Conservation (phyloP, 2,329 filamentous ascomycete species). For the Penicillium expansum region DNA sequence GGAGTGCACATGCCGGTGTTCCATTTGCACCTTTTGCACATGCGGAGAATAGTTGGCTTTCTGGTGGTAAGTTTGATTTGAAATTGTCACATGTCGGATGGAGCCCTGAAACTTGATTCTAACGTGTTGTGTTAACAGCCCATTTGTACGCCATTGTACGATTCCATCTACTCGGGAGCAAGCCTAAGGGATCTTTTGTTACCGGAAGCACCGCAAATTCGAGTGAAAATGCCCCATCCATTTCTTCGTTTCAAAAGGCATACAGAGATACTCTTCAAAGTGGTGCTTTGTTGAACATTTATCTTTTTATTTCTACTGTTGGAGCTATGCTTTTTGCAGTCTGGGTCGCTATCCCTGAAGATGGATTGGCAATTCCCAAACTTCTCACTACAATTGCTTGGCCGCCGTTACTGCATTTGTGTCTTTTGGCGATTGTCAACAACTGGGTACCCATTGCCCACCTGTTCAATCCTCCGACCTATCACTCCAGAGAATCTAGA, state of each 20-base stretch:
- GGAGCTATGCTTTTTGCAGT: slow-evolving; percentile 4
- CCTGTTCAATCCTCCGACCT: slow-evolving; percentile 18
- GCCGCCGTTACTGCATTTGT: slow-evolving; percentile 25
- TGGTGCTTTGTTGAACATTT: slow-evolving; percentile 19
- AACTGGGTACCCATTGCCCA: slow-evolving; percentile 24
- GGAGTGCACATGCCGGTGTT: slow-evolving; percentile 23
- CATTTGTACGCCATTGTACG: slow-evolving; percentile 22
- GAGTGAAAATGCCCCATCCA: slow-evolving; percentile 17
- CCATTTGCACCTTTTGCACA: slow-evolving; percentile 25
- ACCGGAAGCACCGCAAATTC: slow-evolving; percentile 30
- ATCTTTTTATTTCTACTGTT: slow-evolving; percentile 12
- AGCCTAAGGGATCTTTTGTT: slow-evolving; percentile 31
- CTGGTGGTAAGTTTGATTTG: slow-evolving; percentile 20
- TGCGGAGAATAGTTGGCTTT: slow-evolving; percentile 30
- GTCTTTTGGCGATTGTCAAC: slow-evolving; percentile 15
- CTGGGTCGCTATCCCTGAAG: background rate
- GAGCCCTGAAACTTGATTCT: background rate
- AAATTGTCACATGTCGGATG: background rate
- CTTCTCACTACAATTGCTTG: slow-evolving; percentile 20
- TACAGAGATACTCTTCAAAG: slow-evolving; percentile 18
- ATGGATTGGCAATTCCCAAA: background rate
- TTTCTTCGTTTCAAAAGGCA: slow-evolving; percentile 5
- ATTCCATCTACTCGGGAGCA: slow-evolving; percentile 25
- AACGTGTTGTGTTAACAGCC: slow-evolving; percentile 9
- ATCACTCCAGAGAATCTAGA: background rate